Evolutionary conservation across 352 stramenopile species (phyloP).

Genomic region (Plasmopara muralis): DNA sequence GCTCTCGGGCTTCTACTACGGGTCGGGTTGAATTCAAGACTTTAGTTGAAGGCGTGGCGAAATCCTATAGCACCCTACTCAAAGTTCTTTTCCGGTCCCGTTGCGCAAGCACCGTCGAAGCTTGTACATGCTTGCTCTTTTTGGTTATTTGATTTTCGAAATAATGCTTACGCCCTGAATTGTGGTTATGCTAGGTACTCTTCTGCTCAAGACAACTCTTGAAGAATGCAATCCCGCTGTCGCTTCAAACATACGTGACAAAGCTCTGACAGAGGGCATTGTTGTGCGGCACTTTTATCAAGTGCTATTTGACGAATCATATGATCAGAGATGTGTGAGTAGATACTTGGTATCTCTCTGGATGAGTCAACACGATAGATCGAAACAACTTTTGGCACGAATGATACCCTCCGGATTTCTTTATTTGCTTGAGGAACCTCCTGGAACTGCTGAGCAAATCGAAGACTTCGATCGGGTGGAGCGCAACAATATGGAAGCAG

Average conservation of each 20-base stretch:
- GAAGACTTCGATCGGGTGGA: conserved; percentile 87
- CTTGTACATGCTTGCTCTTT: conserved; percentile 40
- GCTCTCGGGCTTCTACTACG: conserved; percentile 85
- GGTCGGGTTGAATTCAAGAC: conserved; percentile 52
- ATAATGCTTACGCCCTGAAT: background rate
- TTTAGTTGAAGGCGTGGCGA: conserved; percentile 55
- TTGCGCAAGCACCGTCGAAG: conserved; percentile 80
- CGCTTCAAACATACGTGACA: conserved; percentile 83
- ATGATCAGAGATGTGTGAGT: conserved; percentile 89
- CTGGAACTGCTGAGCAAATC: conserved; percentile 66
- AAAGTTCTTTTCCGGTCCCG: conserved; percentile 87
- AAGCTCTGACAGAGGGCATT: conserved; percentile 88
- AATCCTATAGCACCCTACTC: conserved; percentile 77
- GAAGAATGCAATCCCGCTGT: conserved; percentile 81
- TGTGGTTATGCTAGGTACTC: conserved; percentile 42
- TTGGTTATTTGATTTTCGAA: background rate
- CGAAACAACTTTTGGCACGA: conserved; percentile 84
- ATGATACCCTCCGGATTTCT: conserved; percentile 90
- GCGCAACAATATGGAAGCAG: conserved; percentile 38
- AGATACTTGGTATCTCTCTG: conserved; percentile 94
- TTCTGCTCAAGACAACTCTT: conserved; percentile 89
- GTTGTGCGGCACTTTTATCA: conserved; percentile 92
- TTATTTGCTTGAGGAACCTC: conserved; percentile 79
- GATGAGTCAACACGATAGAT: conserved; percentile 87
- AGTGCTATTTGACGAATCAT: conserved; percentile 89